Base-by-base conservation (phyloP, 768 basidiomycete species). In the Termitomyces sp. region DNA sequence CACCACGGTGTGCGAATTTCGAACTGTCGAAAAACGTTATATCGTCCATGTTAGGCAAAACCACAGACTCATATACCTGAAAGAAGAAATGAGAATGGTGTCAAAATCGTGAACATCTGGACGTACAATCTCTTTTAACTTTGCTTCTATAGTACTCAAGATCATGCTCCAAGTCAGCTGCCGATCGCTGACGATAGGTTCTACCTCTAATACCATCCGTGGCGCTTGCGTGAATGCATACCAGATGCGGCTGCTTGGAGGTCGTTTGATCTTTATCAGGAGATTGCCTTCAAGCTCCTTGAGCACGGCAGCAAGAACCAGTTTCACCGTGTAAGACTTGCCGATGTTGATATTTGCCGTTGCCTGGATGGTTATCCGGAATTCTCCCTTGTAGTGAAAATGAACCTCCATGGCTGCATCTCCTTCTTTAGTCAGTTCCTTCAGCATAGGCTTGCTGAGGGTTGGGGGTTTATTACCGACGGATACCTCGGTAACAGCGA, bases 21-120 rank as follows among this genome's bases (percentile, higher is more conserved):
- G 64, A 64, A 35, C 88, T 95, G 68, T 97, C 89, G 67, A 96
- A 98, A 78, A 94, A 98, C 12, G 94, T 79, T 56, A 98, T 89
- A 64, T 99, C 97, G 68, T 99, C 97, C 93, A 98, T 97, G 71
- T 97, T 92, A 5, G 97, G 97, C 67, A 95, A 73, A 19, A 99
- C 97, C 19, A 98, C 82, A 0, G 94, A 94, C 62, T 99, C 96
- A 62, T 84, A 80, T 55, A 98, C 90, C 95, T 98, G 63, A 17
- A 51, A 56, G 38, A 40, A 56, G 5, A 12, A 52, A 46, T 55
- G 28, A 54, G 21, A 46, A 45, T 17, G 12, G 44, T 56, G 40
- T 49, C 12, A 50, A 49, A 26, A 37, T 24, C 45, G 22, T 44
- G 7, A 43, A 56, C 45, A 24, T 44, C 42, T 37, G 7, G n/a